Evolutionary conservation across 352 stramenopile genomes (phyloP), one percentile per base, ranked within the genome.

Genomic region (Phytopythium aichiense): DNA sequence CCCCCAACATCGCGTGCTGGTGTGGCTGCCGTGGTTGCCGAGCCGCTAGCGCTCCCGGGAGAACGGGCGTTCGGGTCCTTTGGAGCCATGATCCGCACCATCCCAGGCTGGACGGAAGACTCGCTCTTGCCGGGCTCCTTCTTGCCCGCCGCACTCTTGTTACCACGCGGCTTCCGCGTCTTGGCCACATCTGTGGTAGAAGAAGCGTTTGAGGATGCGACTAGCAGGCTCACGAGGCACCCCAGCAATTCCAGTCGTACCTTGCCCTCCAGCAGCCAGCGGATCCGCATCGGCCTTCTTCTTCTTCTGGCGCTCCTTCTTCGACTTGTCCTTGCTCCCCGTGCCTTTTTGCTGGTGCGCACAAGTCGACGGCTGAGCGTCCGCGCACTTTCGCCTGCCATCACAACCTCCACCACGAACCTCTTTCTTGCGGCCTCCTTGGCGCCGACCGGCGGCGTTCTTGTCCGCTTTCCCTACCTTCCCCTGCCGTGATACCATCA

Each of bases 71-170:
- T 35, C 49, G 59, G 43, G 63, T 57, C 46, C 58, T 79, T 87
- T 7, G 68, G 64, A 4, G 70, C 63, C 79, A 89, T 88, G 31
- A 89, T 88, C 33, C 73, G 76, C 22, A 89, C 42, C 58, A 69
- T 67, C 2, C 79, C 81, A 45, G 77, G 77, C 49, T 84, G 65
- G 3, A 77, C 31, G 20, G 46, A 15, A 1, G 67, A 11, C n/a
- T 82, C 71, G 60, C 65, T 64, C 12, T 64, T 64, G 2, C 38
- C 25, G 18, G 58, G 16, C 52, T 88, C 77, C 46, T 76, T 85
- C 37, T 76, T 73, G 15, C 31, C 58, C 31, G 54, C 60, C 35
- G 60, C 43, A 37, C n/a, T 58, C 58, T 54, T 71, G 28, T 72
- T 70, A 5, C 49, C 57, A 0, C 75, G 76, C 31, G 66, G 56